A percentile compares a stretch with the other conserved stretches of the same genome.
Conservation (phyloP, 2,329 filamentous ascomycete genomes). For the Aciculosporium take region DNA sequence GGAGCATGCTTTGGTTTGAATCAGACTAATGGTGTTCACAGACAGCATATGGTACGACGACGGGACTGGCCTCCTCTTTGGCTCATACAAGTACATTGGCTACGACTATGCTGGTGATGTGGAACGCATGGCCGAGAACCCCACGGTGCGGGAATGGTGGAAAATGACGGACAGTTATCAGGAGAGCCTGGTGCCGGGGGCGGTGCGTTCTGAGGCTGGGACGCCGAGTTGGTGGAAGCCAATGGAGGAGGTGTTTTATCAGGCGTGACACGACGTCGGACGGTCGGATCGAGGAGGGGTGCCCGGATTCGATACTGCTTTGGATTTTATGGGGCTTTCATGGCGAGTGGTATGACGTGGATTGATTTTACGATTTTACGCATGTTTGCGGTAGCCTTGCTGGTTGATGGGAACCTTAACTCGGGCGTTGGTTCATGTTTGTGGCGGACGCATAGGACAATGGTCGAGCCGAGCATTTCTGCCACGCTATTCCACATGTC, state of each 20-base stretch:
- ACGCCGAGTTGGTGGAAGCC: slow-evolving; percentile 55
- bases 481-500: too few relatives aligned
- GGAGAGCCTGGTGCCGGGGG: slow-evolving; percentile 46
- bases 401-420: too few relatives aligned
- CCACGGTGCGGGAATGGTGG: slow-evolving; percentile 68
- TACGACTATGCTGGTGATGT: slow-evolving; percentile 60
- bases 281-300: too few relatives aligned
- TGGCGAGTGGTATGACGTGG: too few relatives aligned
- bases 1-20: neutral
- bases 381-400: too few relatives aligned
- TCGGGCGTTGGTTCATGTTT: too few relatives aligned
- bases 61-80: slow-evolving; percentile 50
- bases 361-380: too few relatives aligned
- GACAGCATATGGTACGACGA: slow-evolving; percentile 63
- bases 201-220: slow-evolving; percentile 42
- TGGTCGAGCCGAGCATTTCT: too few relatives aligned
- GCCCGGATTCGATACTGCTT: too few relatives aligned
- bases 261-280: too few relatives aligned
- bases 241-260: slow-evolving; percentile 55
- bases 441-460: too few relatives aligned
- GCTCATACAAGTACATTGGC: slow-evolving; percentile 67
- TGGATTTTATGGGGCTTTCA: too few relatives aligned
- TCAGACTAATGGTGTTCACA: slow-evolving; percentile 15
- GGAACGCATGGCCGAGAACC: slow-evolving; percentile 58
- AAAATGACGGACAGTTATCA: slow-evolving; percentile 66